Percentiles rank a stretch among this genome's conserved stretches.
These are phyloP conservation scores for Dendrothele bispora DNA, from an alignment of 768 basidiomycete genomes.

Conservation along the genomic window DNA sequence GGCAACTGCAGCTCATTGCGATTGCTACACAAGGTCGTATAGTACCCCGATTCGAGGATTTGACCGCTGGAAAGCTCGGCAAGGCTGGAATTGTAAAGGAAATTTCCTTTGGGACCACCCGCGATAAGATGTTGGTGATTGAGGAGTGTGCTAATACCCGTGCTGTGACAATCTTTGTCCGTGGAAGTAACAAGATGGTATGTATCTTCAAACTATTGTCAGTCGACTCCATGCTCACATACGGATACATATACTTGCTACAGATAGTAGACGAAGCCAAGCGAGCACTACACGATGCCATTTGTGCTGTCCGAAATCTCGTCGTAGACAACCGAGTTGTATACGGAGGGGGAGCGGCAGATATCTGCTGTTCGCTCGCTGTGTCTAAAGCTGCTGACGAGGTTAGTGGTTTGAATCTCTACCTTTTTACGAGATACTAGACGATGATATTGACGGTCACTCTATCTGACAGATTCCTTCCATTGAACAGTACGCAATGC, in stretches of 20 bases:
- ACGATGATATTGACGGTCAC: no score
- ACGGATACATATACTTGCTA: not conserved
- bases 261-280: slow-evolving; percentile 99
- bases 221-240: not conserved
- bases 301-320: slow-evolving; percentile 95
- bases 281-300: slow-evolving; percentile 94
- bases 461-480: slow-evolving; percentile 68
- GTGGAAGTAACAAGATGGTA: slow-evolving; percentile 99
- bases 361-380: slow-evolving; percentile 93
- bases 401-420: slow-evolving; percentile 39
- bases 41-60: slow-evolving; percentile 97
- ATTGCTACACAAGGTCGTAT: slow-evolving; percentile 98
- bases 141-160: slow-evolving; percentile 97
- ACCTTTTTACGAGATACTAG: no score
- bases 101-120: slow-evolving; percentile 93
- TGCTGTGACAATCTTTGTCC: slow-evolving; percentile 95
- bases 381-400: slow-evolving; percentile 95
- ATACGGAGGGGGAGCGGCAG: slow-evolving; percentile 97
- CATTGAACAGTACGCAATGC: slow-evolving; percentile 99
- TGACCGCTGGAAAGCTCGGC: slow-evolving; percentile 88
- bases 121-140: slow-evolving; percentile 99
- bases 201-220: slow-evolving; percentile 4
- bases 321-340: slow-evolving; percentile 96
- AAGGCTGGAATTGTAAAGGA: slow-evolving; percentile 93
- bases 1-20: slow-evolving; percentile 74